Base-by-base conservation (phyloP, 768 basidiomycete species). In the Pilatotrama ljubarskyi region DNA sequence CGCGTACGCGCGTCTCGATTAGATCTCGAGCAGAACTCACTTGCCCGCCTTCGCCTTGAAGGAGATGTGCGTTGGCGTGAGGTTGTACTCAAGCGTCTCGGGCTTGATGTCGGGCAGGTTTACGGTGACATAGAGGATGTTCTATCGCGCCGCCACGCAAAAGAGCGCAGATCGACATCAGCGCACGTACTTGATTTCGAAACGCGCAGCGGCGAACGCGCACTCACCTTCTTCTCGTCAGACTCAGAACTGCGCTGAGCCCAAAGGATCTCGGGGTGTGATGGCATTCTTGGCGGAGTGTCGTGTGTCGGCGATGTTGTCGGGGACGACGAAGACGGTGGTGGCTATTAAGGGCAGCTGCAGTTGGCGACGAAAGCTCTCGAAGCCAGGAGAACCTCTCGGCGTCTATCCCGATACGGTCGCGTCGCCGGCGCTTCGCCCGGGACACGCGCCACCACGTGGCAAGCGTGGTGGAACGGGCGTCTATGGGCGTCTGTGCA, bases 221-320 rank as follows among this genome's bases (percentile, higher is more conserved):
- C 29, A 57, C 72, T 41, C 46, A 91, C 95, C 80, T 95, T 95
- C 47, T 79, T 80, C 32, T 84, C 78, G 14, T 78, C 82, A 11
- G 78, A 68, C 15, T 74, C 81, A 40, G 85, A 90, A 79, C 88
- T 92, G 67, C 96, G 86, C 76, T 98, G 95, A 46, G 96, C 95
- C 94, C 95, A 98, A 2, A 95, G 82, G 36, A 96, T 80, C 76
- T 97, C 94, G 37, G 95, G 95, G 74, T 93, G 92, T 17, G 60
- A 67, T 29, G 78, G 24, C 81, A 81, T 82, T 47, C 55, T 65
- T 24, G 14, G 17, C 10, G 25, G n/a, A n/a, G 13, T 47, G 49
- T 32, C 35, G 37, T 18, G 36, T 38, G 24, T 36, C 32, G 36
- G 49, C 57, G 40, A 42, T 59, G 54, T 62, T 52, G 61, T 46